Conservation (phyloP, 1,284 basidiomycete species). For the Heliocybe sulcata region DNA sequence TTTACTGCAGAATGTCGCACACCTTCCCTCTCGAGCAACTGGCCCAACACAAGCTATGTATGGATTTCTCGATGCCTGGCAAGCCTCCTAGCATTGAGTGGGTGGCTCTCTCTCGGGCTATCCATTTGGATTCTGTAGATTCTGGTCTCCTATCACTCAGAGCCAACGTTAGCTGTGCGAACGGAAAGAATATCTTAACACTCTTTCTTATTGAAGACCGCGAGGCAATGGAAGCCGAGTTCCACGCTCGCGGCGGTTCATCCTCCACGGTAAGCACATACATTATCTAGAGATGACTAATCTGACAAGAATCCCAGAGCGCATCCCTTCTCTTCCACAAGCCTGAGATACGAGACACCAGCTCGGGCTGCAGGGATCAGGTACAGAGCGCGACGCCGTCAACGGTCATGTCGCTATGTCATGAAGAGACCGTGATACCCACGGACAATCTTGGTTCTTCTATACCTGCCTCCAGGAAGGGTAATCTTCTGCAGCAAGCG, state of each 20-base stretch:
- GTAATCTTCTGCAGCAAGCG: too few species aligned
- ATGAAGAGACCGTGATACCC: too few species aligned
- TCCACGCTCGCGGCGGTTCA: background rate
- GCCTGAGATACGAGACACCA: too few species aligned
- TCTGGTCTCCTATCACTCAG: background rate
- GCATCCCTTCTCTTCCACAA: too few species aligned
- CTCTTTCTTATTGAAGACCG: background rate
- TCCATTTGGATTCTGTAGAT: background rate
- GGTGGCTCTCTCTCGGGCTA: background rate
- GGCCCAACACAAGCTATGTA: background rate
- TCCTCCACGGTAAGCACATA: background rate
- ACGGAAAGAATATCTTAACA: background rate
- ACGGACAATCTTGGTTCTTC: too few species aligned
- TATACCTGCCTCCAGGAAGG: too few species aligned
- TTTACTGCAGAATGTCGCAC: background rate
- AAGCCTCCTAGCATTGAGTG: background rate
- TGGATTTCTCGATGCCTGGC: background rate
- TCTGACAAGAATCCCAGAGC: too few species aligned
- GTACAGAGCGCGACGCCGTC: too few species aligned
- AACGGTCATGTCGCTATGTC: too few species aligned
- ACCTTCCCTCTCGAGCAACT: background rate
- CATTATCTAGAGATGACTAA: too few species aligned
- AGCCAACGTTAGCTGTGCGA: background rate
- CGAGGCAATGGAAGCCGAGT: background rate
- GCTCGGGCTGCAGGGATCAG: too few species aligned